Evolutionary conservation across 371 early-diverging fungal species (phyloP).

Genomic region (Saksenaea vasiformis): DNA sequence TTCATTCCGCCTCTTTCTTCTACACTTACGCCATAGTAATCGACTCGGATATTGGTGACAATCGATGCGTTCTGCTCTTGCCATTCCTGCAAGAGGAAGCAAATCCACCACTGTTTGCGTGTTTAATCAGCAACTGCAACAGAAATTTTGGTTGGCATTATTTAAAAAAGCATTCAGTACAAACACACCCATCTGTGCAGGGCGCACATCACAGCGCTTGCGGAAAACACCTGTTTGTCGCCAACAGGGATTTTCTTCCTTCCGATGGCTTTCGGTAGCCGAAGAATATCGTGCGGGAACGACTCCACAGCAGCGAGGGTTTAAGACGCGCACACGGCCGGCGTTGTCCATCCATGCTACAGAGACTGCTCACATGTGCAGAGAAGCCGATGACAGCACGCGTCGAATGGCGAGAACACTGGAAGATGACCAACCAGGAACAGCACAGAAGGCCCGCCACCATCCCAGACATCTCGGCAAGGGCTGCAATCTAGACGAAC

Average conservation of each 20-base stretch:
- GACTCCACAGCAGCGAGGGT: neutral
- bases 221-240: neutral
- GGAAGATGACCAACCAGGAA: neutral
- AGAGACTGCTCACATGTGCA: neutral
- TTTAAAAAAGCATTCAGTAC: constrained; percentile 4
- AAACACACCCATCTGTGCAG: neutral
- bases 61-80: constrained; percentile 32
- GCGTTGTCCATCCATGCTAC: neutral
- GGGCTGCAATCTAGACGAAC: constrained; percentile 10
- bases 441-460: neutral
- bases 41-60: neutral
- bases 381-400: neutral
- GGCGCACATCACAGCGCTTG: neutral
- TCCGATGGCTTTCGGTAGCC: neutral
- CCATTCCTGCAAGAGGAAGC: constrained; percentile 24
- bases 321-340: neutral
- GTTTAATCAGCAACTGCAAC: neutral
- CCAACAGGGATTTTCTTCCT: neutral
- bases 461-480: constrained; percentile 15
- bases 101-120: constrained; percentile 20
- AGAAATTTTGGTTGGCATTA: neutral
- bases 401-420: neutral
- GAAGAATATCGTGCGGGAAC: neutral
- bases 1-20: neutral
- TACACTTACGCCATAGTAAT: neutral